These are phyloP conservation scores for Chaetomium tenue DNA, from an alignment of 495 filamentous ascomycete genomes.

Conservation along the genomic window DNA sequence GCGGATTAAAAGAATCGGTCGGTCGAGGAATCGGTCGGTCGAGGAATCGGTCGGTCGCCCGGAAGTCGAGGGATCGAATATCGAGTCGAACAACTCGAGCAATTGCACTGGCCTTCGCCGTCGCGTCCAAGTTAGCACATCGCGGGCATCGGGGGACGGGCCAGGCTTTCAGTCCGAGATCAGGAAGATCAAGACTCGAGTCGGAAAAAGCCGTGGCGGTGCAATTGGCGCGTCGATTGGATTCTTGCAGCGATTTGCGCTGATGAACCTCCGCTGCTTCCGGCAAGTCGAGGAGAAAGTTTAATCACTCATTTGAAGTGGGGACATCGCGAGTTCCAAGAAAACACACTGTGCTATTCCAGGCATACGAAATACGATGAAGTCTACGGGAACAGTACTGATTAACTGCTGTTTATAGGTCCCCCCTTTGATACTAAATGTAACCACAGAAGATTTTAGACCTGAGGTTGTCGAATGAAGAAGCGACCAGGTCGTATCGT, in stretches of 20 bases:
- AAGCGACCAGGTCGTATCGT: too few species aligned
- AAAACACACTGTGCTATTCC: not conserved
- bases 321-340: not conserved
- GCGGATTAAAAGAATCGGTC: not conserved
- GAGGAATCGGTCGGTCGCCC: not conserved
- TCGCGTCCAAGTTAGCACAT: conserved; percentile 3
- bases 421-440: too few species aligned
- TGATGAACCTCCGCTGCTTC: conserved; percentile 6
- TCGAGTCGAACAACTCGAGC: not conserved
- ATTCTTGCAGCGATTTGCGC: not conserved
- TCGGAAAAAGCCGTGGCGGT: not conserved
- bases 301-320: conserved; percentile 7
- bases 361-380: too few species aligned
- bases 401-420: too few species aligned
- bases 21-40: not conserved
- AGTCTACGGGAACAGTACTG: too few species aligned
- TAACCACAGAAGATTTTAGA: too few species aligned
- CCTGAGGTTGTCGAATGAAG: not conserved
- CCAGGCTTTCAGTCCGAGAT: not conserved
- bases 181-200: not conserved
- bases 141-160: not conserved
- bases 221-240: not conserved
- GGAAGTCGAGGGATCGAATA: too few species aligned
- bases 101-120: conserved; percentile 13
- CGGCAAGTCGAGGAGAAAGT: not conserved